Evolutionary conservation across 1,284 basidiomycete species (phyloP).

Genomic region (Gomphus bonarii): DNA sequence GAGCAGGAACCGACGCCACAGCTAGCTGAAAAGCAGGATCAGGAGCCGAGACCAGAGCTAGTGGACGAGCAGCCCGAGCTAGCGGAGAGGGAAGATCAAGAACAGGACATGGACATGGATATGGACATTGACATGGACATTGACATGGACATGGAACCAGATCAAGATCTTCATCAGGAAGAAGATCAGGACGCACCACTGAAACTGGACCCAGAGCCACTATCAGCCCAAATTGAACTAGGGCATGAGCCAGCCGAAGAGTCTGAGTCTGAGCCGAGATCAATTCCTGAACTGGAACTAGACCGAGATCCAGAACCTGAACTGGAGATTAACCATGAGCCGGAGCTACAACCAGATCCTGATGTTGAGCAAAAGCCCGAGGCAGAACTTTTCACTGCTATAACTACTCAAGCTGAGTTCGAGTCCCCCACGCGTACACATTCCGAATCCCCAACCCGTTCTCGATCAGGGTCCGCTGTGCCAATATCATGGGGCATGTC

Average conservation of each 20-base stretch:
- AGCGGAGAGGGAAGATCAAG: neutral
- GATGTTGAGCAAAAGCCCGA: neutral
- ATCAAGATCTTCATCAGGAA: neutral
- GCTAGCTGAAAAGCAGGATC: no score
- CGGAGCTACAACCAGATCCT: neutral
- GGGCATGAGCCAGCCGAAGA: neutral
- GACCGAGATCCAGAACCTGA: neutral
- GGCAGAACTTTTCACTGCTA: neutral
- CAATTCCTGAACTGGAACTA: neutral
- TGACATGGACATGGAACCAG: neutral
- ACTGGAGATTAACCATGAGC: neutral
- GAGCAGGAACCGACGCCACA: no score
- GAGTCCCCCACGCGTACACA: neutral
- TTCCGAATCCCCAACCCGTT: constrained; percentile 2
- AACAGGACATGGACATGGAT: neutral
- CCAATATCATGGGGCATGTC: neutral
- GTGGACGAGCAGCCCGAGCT: no score
- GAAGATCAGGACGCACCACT: neutral
- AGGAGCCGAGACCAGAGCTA: no score
- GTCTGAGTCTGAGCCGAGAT: neutral
- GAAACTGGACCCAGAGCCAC: neutral
- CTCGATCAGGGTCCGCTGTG: constrained; percentile 3
- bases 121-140: neutral
- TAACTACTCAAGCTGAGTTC: neutral
- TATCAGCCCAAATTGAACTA: neutral